Base-by-base conservation (phyloP, 2,329 filamentous ascomycete species). In the Clonostachys solani region DNA sequence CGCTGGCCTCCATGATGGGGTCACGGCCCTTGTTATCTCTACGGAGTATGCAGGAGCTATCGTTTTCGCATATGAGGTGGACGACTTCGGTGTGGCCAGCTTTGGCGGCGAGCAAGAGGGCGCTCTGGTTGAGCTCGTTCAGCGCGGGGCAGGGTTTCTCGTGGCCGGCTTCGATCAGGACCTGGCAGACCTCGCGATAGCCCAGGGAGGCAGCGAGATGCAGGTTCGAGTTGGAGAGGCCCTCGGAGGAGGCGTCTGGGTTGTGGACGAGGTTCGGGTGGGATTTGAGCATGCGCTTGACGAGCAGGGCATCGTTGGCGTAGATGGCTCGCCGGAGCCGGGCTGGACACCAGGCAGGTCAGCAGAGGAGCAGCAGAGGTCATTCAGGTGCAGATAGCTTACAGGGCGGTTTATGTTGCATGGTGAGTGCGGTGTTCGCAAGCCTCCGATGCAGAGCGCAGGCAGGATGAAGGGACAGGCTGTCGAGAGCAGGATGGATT, bases 311-410 rank as follows among this genome's bases (percentile, higher is more conserved):
- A 65, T 92, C 86, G 64, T 87, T 84, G 59, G 83, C 78, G 61
- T 86, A 78, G 64, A 96, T 92, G 50, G 91, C 90, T 56, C 90
- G 85, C 54, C 90, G 86, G 41, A 95, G 75, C 57, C 90, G 87
- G 63, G 84, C 23, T 29, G 23, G 23, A 9, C 8, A 9, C 23
- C 8, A 29, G 23, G 10, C 23, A 29, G 23, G 23, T 29, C 23
- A 29, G 23, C 23, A 29, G 23, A 29, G 23, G 23, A 29, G 23
- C 23, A 9, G 23, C 23, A 29, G 23, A 29, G 23, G 23, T 8
- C 8, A 29, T 29, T 10, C 9, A 29, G 23, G 9, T 29, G 8
- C 23, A 29, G 23, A 29, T 10, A 29, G 8, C 23, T 6, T 29
- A 29, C 23, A 29, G 23, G 23, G 23, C 23, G 23, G 23, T 29